These are phyloP conservation scores for Zizania palustris DNA, from an alignment of 202 grass and related monocot genomes.

Conservation along the genomic window DNA sequence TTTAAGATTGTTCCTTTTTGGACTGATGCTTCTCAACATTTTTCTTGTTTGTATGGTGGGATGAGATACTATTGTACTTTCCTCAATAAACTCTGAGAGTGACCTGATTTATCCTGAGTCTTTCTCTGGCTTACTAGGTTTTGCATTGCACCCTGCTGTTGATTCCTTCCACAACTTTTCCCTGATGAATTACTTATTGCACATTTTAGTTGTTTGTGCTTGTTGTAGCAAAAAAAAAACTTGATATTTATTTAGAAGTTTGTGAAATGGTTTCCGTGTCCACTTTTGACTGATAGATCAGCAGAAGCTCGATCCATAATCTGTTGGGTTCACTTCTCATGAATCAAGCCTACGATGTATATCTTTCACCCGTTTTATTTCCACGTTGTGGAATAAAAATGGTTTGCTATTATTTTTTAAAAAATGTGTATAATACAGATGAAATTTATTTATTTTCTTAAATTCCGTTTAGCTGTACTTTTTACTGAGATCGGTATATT, in stretches of 20 bases:
- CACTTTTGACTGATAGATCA: background rate
- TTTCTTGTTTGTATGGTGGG: slow-evolving; percentile 4
- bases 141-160: background rate
- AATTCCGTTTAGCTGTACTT: background rate
- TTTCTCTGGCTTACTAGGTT: background rate
- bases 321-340: background rate
- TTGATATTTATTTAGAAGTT: background rate
- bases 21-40: slow-evolving; percentile 1
- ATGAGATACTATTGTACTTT: slow-evolving; percentile 7
- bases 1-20: background rate
- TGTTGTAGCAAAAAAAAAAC: background rate
- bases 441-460: background rate
- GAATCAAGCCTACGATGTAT: background rate
- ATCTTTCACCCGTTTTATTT: background rate
- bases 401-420: background rate
- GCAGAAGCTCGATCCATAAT: background rate
- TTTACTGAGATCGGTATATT: background rate
- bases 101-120: slow-evolving; percentile 3
- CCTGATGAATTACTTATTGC: background rate
- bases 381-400: too few relatives aligned
- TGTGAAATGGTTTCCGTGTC: background rate
- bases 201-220: background rate
- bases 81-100: background rate
- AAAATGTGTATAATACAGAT: background rate
- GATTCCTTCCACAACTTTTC: slow-evolving; percentile 4